Evolutionary conservation across 2,329 filamentous ascomycete genomes (phyloP).

Genomic region (Hymenoscyphus fraxineus): DNA sequence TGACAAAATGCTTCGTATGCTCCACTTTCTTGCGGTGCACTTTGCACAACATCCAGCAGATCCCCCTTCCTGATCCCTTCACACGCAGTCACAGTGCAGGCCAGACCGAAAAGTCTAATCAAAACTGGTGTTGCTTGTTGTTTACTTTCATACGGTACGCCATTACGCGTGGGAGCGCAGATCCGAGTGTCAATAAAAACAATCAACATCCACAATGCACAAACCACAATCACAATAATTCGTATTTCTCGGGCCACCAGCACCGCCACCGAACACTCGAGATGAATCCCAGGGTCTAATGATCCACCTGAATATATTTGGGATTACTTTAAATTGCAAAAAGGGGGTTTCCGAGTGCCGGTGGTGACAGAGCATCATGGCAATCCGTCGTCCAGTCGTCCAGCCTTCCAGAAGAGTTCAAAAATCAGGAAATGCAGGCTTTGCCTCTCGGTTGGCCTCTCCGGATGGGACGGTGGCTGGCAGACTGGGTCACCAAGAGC

Average conservation of each 20-base stretch:
- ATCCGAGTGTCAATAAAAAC: background rate
- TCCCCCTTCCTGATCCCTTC: background rate
- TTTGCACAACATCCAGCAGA: constrained; percentile 1
- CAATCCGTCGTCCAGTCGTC: background rate
- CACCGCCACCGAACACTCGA: background rate
- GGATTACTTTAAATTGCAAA: constrained; percentile 1
- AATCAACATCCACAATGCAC: constrained; percentile 3
- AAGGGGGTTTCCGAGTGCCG: background rate
- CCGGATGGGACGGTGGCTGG: background rate
- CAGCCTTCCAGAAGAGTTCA: constrained; percentile 1
- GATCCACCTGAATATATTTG: constrained; percentile 3
- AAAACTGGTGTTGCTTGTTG: background rate
- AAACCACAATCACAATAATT: constrained; percentile 1
- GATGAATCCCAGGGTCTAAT: background rate
- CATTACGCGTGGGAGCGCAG: background rate
- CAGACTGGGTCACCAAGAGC: background rate
- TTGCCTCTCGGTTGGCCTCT: constrained; percentile 1
- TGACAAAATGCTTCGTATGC: background rate
- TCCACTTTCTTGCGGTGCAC: background rate
- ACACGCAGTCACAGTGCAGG: background rate
- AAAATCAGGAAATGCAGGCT: background rate
- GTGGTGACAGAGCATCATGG: background rate
- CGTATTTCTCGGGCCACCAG: constrained; percentile 1
- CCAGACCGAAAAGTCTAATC: background rate
- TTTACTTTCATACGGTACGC: background rate